Base-by-base conservation (phyloP, 257 asterid species). In the Nicotiana paniculata region DNA sequence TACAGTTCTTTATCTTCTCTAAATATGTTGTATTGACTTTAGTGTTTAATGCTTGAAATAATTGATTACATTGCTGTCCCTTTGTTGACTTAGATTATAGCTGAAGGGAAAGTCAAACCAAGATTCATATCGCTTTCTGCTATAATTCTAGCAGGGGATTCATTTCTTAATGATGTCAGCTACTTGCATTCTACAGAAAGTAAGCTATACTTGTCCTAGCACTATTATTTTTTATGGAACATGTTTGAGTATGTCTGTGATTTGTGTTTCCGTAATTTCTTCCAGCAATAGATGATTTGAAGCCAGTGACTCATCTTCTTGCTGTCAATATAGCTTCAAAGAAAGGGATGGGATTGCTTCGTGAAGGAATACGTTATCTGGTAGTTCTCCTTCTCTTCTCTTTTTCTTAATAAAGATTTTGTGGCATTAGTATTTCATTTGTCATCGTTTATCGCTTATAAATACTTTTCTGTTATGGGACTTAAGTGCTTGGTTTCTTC, bases 271-370 rank as follows among this genome's bases (percentile, higher is more conserved):
- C 57, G 69, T 6, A 85, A 82, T 86, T 86, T 62, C 63, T 84
- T 86, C 86, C 91, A 96, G 99, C 98, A 32, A 84, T 88, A 74
- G 99, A 94, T 88, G 98, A 96, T 84, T 81, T 96, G 90, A 96
- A 96, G 91, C 99, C 98, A 0, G 97, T 96, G 87, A 93, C 98
- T 86, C 99, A 96, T 90, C 93, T 94, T 90, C 96, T 94, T 85
- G 91, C 86, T 82, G 97, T 92, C 87, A 91, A 91, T 85, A 81
- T 90, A 83, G 74, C 92, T 76, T 93, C 97, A 58, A 91, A 89
- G 92, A 93, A 88, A 87, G 99, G 99, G 87, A 86, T 92, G 89
- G 93, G 91, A 89, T 88, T 96, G 90, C 90, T 96, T 76, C 97
- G 82, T 79, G 99, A 92, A 89, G 99, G 98, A 86, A 85, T 96